These are phyloP conservation scores for Pseudopithomyces maydicus DNA, from an alignment of 2,329 filamentous ascomycete genomes.

Conservation along the genomic window DNA sequence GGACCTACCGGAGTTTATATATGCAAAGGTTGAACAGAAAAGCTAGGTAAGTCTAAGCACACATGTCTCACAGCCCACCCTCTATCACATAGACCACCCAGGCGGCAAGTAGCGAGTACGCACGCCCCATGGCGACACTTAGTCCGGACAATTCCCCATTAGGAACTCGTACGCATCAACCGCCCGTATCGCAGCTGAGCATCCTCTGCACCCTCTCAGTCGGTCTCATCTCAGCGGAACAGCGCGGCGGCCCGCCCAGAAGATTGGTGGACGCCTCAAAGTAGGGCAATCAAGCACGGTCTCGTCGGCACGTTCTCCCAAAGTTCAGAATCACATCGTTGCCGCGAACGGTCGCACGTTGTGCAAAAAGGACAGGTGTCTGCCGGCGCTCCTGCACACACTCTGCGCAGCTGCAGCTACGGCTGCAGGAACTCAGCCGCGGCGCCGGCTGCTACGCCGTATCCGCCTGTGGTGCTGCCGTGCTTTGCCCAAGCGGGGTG, in stretches of 20 bases:
- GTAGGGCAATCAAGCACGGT: not conserved
- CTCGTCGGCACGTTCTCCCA: constrained; percentile 2
- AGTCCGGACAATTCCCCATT: not conserved
- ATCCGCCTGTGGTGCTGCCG: not conserved
- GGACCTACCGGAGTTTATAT: not conserved
- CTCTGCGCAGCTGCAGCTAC: not conserved
- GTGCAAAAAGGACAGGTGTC: constrained; percentile 7
- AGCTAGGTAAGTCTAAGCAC: not conserved
- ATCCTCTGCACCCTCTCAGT: not conserved
- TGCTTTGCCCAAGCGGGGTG: not conserved
- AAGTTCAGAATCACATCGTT: not conserved
- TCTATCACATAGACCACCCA: not conserved
- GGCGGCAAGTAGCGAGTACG: constrained; percentile 2
- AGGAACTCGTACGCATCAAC: not conserved
- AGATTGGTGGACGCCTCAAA: not conserved
- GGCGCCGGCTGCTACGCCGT: not conserved
- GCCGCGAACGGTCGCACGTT: not conserved
- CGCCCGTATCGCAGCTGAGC: constrained; percentile 1
- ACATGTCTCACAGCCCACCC: not conserved
- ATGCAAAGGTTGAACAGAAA: not conserved
- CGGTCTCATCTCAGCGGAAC: not conserved
- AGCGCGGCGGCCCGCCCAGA: not conserved
- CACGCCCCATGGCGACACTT: not conserved
- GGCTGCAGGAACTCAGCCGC: constrained; percentile 6
- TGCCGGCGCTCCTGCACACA: not conserved